phyloP scores from a whole-genome alignment of 257 asterid genomes.

The Leptodermis oblonga region DNA sequence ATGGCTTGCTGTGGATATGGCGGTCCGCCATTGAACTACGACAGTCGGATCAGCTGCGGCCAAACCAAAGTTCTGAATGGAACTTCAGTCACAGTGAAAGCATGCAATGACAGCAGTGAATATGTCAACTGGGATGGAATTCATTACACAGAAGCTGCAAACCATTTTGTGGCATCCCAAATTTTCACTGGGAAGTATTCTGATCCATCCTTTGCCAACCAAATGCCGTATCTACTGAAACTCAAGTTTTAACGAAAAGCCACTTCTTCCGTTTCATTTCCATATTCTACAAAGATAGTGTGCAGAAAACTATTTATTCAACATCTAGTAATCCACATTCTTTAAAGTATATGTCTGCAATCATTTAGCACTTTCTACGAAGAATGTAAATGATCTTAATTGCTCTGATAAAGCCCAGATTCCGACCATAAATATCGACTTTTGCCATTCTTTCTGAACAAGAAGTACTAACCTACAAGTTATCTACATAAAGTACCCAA shows the following conservation, averaged over 20 bases:
- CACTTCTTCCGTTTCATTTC: no score
- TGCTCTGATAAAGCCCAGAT: no score
- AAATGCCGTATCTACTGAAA: conserved; percentile 74
- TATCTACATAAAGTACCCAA: not conserved
- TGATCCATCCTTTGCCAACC: conserved; percentile 75
- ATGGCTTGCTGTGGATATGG: conserved; percentile 96
- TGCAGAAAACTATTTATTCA: conserved; percentile 6
- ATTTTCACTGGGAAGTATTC: conserved; percentile 84
- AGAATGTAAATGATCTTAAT: no score
- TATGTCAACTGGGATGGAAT: conserved; percentile 92
- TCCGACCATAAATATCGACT: no score
- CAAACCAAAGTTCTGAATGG: conserved; percentile 73
- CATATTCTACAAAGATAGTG: no score
- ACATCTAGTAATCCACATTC: no score
- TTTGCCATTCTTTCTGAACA: no score
- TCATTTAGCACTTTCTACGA: no score
- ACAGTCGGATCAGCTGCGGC: conserved; percentile 72
- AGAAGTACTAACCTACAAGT: no score
- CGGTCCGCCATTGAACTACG: conserved; percentile 91
- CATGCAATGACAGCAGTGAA: conserved; percentile 72
- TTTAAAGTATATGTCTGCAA: no score
- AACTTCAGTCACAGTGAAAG: conserved; percentile 65
- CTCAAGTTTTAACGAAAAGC: conserved; percentile 62
- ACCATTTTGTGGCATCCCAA: conserved; percentile 65
- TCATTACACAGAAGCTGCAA: conserved; percentile 93